Evolutionary conservation across 2,329 filamentous ascomycete genomes (phyloP), one percentile per base, ranked within the genome.

Genomic region (Colletotrichum sidae): DNA sequence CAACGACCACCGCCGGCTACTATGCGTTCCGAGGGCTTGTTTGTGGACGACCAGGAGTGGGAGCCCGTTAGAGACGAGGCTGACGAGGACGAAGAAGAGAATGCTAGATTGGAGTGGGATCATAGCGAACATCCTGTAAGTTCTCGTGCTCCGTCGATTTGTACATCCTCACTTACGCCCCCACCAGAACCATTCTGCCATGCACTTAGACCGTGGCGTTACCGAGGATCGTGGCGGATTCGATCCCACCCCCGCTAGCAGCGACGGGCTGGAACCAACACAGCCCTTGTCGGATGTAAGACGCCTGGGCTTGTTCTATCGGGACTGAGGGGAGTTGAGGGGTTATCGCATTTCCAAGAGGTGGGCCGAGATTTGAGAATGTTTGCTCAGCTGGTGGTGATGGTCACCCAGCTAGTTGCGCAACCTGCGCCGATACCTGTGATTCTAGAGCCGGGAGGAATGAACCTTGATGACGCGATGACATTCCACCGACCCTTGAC

Each of bases 331-430:
- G 11, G 12, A 11, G 7, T 11, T 38, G n/a, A 15, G 73, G 33
- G 69, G 68, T 38, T 77, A 75, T 62, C 74, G 77, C 5, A 68
- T 79, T 46, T n/a, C 8, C 44, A 12, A 46, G 25, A n/a, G 38
- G 12, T 37, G 44, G 45, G 34, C 25, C 9, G 45, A 44, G 25
- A 39, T n/a, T 39, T 50, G 63, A 56, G 55, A 65, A 68, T 33
- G 69, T 38, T 62, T 51, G 44, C 42, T 77, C 70, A 78, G 38
- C 69, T 49, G 15, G 61, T 69, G 6, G 71, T 72, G 55, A 87
- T 81, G 68, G 83, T 85, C 58, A 96, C 82, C 90, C 93, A 97
- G 74, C 90, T 96, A 15, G 94, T 97, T 49, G 94, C 94, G 79
- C 93, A 97, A 2, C 94, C 94, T n/a, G 92, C 93, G 33, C 90